Evolutionary conservation across 2,329 filamentous ascomycete genomes (phyloP).

Genomic region (Leptographium procerum): DNA sequence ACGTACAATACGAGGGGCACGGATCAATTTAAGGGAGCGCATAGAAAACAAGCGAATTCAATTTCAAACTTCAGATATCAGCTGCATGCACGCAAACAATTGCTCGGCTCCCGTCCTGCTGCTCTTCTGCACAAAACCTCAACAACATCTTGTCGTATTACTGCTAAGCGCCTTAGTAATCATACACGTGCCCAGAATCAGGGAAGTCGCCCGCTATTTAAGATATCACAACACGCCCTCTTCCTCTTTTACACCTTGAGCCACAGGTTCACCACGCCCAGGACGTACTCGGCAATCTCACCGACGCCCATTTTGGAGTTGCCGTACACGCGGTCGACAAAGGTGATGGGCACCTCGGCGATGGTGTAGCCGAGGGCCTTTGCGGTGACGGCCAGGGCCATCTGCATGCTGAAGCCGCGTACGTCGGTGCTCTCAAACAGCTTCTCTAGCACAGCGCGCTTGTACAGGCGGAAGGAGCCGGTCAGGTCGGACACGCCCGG

Average conservation of each 20-base stretch:
- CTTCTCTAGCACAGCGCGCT: conserved; percentile 77
- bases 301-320: conserved; percentile 85
- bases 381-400: conserved; percentile 98
- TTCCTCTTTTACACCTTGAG: conserved; percentile 49
- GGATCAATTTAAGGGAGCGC: no score
- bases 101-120: neutral
- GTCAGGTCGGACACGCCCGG: conserved; percentile 94
- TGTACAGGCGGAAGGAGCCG: conserved; percentile 89
- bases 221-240: neutral
- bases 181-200: neutral
- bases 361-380: conserved; percentile 94
- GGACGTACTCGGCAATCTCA: conserved; percentile 94
- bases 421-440: conserved; percentile 85
- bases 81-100: no score
- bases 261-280: conserved; percentile 70
- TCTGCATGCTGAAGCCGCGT: conserved; percentile 98
- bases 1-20: no score
- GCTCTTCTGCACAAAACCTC: neutral
- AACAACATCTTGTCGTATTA: neutral
- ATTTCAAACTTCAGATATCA: no score
- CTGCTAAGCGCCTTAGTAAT: neutral
- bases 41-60: no score
- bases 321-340: conserved; percentile 90
- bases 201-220: neutral
- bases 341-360: conserved; percentile 89